phyloP scores from a whole-genome alignment of 805 yeast genomes.

The Wickerhamiella dianesei region DNA sequence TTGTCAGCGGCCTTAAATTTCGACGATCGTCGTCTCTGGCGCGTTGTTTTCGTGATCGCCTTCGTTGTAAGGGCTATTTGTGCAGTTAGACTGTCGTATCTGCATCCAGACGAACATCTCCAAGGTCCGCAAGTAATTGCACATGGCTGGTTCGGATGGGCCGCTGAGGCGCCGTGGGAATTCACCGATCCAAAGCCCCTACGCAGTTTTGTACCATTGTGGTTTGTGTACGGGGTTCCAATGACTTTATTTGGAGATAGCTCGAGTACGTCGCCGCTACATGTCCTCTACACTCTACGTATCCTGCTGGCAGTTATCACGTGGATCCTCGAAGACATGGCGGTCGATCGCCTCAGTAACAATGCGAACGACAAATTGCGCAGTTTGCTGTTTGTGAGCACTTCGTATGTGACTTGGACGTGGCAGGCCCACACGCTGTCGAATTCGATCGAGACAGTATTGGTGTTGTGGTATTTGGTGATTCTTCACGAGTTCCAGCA shows the following conservation, averaged over 20 bases:
- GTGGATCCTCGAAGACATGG: constrained; percentile 29
- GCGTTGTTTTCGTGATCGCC: constrained; percentile 33
- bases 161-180: constrained; percentile 67
- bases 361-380: constrained; percentile 35
- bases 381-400: constrained; percentile 30
- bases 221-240: constrained; percentile 54
- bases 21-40: constrained; percentile 25
- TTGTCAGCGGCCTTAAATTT: background rate
- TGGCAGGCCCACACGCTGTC: constrained; percentile 82
- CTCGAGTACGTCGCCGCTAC: constrained; percentile 30
- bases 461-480: constrained; percentile 38
- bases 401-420: constrained; percentile 59
- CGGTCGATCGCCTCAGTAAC: constrained; percentile 35
- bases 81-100: constrained; percentile 62
- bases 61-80: constrained; percentile 40
- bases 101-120: constrained; percentile 96
- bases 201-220: constrained; percentile 58
- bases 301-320: constrained; percentile 32
- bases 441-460: constrained; percentile 56
- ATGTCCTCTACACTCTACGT: constrained; percentile 41
- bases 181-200: constrained; percentile 45
- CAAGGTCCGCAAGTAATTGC: constrained; percentile 74
- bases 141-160: constrained; percentile 31
- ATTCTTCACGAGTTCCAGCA: constrained; percentile 32
- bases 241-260: constrained; percentile 30